These are phyloP conservation scores for Limonium bicolor DNA, from an alignment of 148 eudicot species.

Conservation along the genomic window DNA sequence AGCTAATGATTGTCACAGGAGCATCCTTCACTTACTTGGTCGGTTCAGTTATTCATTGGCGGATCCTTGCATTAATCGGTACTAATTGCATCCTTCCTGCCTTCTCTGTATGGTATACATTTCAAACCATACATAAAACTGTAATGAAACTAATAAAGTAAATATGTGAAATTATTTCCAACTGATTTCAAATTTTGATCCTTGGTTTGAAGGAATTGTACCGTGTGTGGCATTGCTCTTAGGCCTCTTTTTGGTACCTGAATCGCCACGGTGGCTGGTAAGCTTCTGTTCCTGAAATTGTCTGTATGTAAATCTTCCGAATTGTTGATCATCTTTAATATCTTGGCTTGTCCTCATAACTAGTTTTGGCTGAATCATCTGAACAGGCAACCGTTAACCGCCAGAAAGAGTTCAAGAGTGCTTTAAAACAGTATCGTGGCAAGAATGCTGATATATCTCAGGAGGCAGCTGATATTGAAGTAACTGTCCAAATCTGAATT, in stretches of 20 bases:
- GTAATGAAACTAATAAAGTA: too few species aligned
- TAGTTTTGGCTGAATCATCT: neutral
- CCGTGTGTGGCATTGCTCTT: slow-evolving; percentile 44
- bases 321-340: neutral
- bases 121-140: too few species aligned
- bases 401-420: slow-evolving; percentile 37
- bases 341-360: neutral
- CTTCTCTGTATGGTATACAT: too few species aligned
- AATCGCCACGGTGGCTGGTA: slow-evolving; percentile 92
- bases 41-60: slow-evolving; percentile 57
- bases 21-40: slow-evolving; percentile 33
- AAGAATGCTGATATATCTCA: slow-evolving; percentile 35
- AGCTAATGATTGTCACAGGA: slow-evolving; percentile 72
- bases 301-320: too few species aligned
- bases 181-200: too few species aligned
- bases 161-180: neutral
- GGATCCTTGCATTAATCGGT: slow-evolving; percentile 55
- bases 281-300: slow-evolving; percentile 9
- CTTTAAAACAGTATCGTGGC: slow-evolving; percentile 45
- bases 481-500: slow-evolving; percentile 2
- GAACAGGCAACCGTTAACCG: slow-evolving; percentile 54
- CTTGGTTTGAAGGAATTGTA: slow-evolving; percentile 26
- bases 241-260: slow-evolving; percentile 67
- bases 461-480: slow-evolving; percentile 58
- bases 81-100: neutral